phyloP scores from a whole-genome alignment of 208 protist species.

The Tetramitus jugosus region DNA sequence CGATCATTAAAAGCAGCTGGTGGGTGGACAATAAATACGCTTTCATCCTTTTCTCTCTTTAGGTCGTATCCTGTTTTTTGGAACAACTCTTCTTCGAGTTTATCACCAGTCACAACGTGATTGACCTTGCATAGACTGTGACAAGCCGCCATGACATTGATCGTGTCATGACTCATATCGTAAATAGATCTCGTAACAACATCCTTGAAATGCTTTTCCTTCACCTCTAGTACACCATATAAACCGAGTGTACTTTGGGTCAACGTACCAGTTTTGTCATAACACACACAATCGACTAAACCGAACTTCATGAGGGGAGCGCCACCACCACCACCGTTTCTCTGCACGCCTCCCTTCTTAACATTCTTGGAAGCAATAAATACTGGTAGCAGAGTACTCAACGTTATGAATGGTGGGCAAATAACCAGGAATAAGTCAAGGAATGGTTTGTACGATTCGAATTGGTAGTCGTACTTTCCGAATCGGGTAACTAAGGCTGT shows the following conservation, averaged over 20 bases:
- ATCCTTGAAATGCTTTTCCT: too few species aligned
- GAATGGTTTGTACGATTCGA: neutral
- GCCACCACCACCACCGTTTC: neutral
- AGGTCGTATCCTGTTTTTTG: neutral
- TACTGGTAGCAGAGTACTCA: constrained; percentile 6
- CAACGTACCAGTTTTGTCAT: constrained; percentile 17
- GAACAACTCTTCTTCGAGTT: neutral
- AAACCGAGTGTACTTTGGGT: neutral
- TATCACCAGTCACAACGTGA: neutral
- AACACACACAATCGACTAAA: constrained; percentile 10
- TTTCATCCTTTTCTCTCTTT: neutral
- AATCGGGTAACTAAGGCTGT: neutral
- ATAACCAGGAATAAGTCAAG: neutral
- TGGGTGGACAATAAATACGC: neutral
- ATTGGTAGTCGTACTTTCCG: neutral
- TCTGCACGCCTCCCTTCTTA: neutral
- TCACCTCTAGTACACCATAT: neutral
- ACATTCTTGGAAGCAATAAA: neutral
- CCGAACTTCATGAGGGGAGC: neutral
- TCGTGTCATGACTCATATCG: neutral
- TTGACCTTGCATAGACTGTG: neutral
- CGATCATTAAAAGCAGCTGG: neutral
- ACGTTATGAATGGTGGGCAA: constrained; percentile 6
- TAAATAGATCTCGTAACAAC: neutral
- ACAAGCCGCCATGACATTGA: neutral